Evolutionary conservation across 2,329 filamentous ascomycete species (phyloP), one percentile per base, ranked within the genome.

Genomic region (Juglanconis sp.): DNA sequence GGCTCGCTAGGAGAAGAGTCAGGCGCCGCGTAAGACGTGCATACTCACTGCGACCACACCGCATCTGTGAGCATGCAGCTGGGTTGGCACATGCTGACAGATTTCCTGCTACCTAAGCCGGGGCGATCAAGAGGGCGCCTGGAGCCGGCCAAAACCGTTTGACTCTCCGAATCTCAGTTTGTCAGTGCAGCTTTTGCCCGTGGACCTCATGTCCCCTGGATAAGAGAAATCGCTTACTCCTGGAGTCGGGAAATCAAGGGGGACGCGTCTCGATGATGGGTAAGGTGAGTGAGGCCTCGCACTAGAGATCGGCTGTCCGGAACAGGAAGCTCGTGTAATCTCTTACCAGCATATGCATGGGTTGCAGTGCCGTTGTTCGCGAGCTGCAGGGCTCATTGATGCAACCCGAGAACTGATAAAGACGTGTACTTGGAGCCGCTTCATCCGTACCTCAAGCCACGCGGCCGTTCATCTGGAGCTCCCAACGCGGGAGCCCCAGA

Each of bases 291-390:
- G 5, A 31, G n/a, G 34, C 15, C 9, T 44, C 35, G 35, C 31
- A 24, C 35, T 40, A 11, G 24, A 44, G 4, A 31, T n/a, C 48
- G 40, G 35, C 31, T 44, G 13, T 30, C 38, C 47, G 6, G 32
- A 52, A 52, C 30, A 30, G 47, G 54, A 57, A 57, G 55, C 48
- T 57, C 55, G 30, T 46, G 40, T 57, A 36, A 44, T 35, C 47
- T 57, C 47, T 30, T 31, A 13, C 17, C 34, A n/a, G 46, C 54
- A 56, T 31, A 32, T 24, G 54, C 30, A 38, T 44, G 54, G 54
- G 54, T 56, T 50, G 54, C 54, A 57, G 46, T 51, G 40, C 17
- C 31, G 11, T 4, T 6, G 7, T 9, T 32, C 35, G 8, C 24
- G 13, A 40, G 24, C 46, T 42, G 30, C 5, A 34, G 44, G 3